Conservation (phyloP, 1,284 basidiomycete genomes). For the Macrocystidia cucumis region DNA sequence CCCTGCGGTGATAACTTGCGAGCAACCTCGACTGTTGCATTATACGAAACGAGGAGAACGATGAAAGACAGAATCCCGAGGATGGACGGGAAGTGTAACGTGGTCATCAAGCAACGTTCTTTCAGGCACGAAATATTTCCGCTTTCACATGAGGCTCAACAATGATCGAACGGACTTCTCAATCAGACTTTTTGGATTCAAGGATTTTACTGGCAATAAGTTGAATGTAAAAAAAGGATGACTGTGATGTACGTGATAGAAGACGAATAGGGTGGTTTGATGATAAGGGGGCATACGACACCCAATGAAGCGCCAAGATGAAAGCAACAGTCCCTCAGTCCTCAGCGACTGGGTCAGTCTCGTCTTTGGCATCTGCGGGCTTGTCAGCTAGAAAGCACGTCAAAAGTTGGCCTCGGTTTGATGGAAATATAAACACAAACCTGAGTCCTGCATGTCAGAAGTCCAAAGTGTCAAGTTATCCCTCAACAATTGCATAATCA, state of each 20-base stretch:
- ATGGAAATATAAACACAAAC: slow-evolving; percentile 35
- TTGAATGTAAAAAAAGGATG: too few relatives aligned
- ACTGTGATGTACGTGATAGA: too few relatives aligned
- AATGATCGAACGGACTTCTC: too few relatives aligned
- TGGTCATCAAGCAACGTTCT: slow-evolving; percentile 4
- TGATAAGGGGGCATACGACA: too few relatives aligned
- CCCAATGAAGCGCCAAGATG: neutral
- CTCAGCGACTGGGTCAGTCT: slow-evolving; percentile 47
- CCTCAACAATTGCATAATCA: slow-evolving; percentile 99
- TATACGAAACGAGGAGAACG: slow-evolving; percentile 26
- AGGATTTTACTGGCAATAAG: too few relatives aligned
- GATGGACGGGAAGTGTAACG: slow-evolving; percentile 5
- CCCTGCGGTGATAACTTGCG: slow-evolving; percentile 65
- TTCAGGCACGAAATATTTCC: neutral
- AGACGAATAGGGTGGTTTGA: too few relatives aligned
- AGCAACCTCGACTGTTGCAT: slow-evolving; percentile 30
- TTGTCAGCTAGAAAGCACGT: slow-evolving; percentile 43
- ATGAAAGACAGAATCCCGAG: slow-evolving; percentile 22
- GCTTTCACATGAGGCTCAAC: too few relatives aligned
- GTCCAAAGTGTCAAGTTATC: slow-evolving; percentile 99
- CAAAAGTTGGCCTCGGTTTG: slow-evolving; percentile 10
- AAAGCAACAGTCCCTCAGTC: slow-evolving; percentile 34
- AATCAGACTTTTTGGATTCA: too few relatives aligned
- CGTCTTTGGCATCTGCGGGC: slow-evolving; percentile 60
- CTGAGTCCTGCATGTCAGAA: slow-evolving; percentile 91